phyloP scores from a whole-genome alignment of 2,329 filamentous ascomycete species.

The Colletotrichum theobromicola region DNA sequence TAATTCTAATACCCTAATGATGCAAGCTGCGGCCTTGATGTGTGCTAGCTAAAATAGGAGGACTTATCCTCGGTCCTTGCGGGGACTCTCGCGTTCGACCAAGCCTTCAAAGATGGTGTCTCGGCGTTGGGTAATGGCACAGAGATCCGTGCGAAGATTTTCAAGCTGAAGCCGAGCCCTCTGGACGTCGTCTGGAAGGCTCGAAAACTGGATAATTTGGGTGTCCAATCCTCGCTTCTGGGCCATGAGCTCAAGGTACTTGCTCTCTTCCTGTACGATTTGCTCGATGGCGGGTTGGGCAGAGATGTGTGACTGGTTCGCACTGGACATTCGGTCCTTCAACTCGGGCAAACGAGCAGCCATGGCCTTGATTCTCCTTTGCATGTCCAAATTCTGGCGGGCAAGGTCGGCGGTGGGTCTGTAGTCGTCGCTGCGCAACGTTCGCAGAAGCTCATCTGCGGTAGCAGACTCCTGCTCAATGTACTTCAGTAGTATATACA shows the following conservation, averaged over 20 bases:
- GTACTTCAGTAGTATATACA: conserved; percentile 61
- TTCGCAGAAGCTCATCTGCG: conserved; percentile 42
- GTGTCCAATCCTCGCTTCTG: conserved; percentile 64
- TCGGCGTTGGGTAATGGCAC: conserved; percentile 63
- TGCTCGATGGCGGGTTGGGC: conserved; percentile 59
- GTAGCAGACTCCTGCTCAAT: conserved; percentile 55
- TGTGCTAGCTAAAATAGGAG: not conserved
- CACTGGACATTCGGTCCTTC: conserved; percentile 54
- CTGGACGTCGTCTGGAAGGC: conserved; percentile 73
- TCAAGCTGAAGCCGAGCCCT: conserved; percentile 75
- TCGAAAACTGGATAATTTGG: conserved; percentile 70
- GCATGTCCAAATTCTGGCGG: conserved; percentile 76
- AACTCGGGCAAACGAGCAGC: conserved; percentile 72
- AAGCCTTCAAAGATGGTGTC: conserved; percentile 79
- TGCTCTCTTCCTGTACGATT: conserved; percentile 62
- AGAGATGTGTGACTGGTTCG: conserved; percentile 37
- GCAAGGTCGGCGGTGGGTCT: conserved; percentile 63
- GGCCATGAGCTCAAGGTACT: conserved; percentile 61
- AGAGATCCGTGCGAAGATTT: conserved; percentile 67
- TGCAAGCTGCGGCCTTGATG: not conserved
- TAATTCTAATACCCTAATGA: conserved; percentile 3
- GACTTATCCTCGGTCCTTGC: conserved; percentile 41
- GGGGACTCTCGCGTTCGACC: conserved; percentile 65
- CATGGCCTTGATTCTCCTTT: conserved; percentile 72
- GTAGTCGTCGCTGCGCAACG: conserved; percentile 52